phyloP scores from a whole-genome alignment of 805 yeast genomes.

The Torulaspora indica region DNA sequence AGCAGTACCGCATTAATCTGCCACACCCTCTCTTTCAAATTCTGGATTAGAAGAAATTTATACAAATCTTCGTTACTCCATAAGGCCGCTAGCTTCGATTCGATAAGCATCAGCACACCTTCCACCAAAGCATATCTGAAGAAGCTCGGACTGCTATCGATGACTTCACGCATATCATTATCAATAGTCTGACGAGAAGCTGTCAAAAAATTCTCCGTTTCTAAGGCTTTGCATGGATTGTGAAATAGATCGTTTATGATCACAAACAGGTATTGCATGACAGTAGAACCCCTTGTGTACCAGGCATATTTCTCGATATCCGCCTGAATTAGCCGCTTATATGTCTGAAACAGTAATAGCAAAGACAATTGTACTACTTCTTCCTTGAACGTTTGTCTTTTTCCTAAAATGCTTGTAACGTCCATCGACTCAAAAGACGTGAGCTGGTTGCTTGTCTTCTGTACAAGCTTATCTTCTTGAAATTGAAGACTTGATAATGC shows the following conservation, averaged over 20 bases:
- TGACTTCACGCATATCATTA: conserved; percentile 20
- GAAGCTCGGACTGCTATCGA: conserved; percentile 12
- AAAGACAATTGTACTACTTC: conserved; percentile 25
- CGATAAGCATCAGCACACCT: conserved; percentile 24
- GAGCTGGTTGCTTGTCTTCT: conserved; percentile 8
- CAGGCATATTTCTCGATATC: conserved; percentile 20
- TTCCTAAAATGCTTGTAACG: conserved; percentile 16
- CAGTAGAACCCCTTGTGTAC: conserved; percentile 33
- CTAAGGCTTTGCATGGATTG: conserved; percentile 18
- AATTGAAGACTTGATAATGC: conserved; percentile 18
- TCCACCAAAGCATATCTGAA: conserved; percentile 27
- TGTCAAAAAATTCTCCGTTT: conserved; percentile 3
- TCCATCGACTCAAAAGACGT: conserved; percentile 9
- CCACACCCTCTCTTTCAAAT: conserved; percentile 30
- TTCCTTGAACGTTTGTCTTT: conserved; percentile 14
- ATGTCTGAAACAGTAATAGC: conserved; percentile 23
- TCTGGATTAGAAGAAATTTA: conserved; percentile 24
- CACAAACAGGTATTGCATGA: conserved; percentile 32
- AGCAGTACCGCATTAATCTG: conserved; percentile 5
- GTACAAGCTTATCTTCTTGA: conserved; percentile 15
- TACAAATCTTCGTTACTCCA: conserved; percentile 29
- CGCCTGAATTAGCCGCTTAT: conserved; percentile 24
- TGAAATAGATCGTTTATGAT: conserved; percentile 27
- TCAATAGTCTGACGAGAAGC: conserved; percentile 14
- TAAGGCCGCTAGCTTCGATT: conserved; percentile 23